Evolutionary conservation across 352 stramenopile genomes (phyloP).

Genomic region (Albugo candida): DNA sequence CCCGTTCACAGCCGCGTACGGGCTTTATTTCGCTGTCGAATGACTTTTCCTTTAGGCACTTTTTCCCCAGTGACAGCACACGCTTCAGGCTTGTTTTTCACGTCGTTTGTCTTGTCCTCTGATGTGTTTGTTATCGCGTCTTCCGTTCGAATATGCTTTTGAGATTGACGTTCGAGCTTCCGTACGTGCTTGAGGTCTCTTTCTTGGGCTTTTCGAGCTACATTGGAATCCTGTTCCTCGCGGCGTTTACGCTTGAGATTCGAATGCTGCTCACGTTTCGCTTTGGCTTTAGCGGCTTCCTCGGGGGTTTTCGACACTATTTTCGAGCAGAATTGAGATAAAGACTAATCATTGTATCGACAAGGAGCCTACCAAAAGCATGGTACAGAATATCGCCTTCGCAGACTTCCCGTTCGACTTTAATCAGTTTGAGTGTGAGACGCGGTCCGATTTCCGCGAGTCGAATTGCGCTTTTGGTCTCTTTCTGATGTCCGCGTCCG

Average conservation of each 20-base stretch:
- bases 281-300: conserved; percentile 61
- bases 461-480: conserved; percentile 85
- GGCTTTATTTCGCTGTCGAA: too few relatives aligned
- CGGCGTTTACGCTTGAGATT: conserved; percentile 69
- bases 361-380: conserved; percentile 47
- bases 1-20: conserved; percentile 1
- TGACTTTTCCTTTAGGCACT: too few relatives aligned
- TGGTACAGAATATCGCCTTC: conserved; percentile 96
- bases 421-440: conserved; percentile 87
- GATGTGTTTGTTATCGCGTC: conserved; percentile 33
- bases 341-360: too few relatives aligned
- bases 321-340: neutral
- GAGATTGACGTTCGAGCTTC: conserved; percentile 42
- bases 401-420: conserved; percentile 92
- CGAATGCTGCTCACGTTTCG: conserved; percentile 40
- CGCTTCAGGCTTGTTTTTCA: too few relatives aligned
- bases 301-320: conserved; percentile 65
- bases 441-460: conserved; percentile 92
- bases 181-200: conserved; percentile 56
- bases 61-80: too few relatives aligned
- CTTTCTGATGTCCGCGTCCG: conserved; percentile 82
- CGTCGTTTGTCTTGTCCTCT: too few relatives aligned
- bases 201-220: conserved; percentile 70
- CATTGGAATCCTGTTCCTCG: conserved; percentile 79
- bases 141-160: conserved; percentile 64